These are phyloP conservation scores for Pontederia crassipes DNA, from an alignment of 176 grass and related monocot species.

Conservation along the genomic window DNA sequence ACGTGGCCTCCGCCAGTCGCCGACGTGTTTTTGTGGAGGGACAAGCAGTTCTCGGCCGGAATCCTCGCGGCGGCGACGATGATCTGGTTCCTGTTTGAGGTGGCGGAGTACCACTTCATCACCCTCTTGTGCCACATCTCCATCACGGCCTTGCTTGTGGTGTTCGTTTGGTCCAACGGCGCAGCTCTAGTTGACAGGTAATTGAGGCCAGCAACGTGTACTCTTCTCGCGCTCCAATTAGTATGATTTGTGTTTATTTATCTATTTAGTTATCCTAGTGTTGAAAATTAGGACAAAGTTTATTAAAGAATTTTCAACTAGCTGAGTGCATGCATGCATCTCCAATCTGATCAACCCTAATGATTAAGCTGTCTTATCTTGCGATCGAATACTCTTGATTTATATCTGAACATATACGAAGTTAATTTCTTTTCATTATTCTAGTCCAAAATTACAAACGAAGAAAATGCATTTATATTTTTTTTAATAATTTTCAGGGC, in stretches of 20 bases:
- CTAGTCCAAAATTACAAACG: too few species aligned
- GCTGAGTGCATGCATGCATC: too few species aligned
- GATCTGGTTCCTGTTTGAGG: slow-evolving; percentile 73
- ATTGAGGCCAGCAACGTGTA: too few species aligned
- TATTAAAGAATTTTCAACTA: too few species aligned
- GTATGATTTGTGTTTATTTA: background rate
- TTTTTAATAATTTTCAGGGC: slow-evolving; percentile 15
- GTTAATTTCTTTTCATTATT: too few species aligned
- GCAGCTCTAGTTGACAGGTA: slow-evolving; percentile 57
- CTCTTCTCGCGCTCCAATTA: too few species aligned
- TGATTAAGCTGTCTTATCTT: too few species aligned
- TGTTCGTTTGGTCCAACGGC: slow-evolving; percentile 52
- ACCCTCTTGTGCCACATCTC: slow-evolving; percentile 65
- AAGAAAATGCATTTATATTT: too few species aligned
- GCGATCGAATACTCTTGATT: too few species aligned
- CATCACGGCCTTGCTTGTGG: slow-evolving; percentile 50
- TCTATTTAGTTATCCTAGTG: background rate
- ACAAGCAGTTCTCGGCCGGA: slow-evolving; percentile 51
- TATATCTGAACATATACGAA: too few species aligned
- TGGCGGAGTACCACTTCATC: slow-evolving; percentile 64
- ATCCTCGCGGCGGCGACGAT: slow-evolving; percentile 51
- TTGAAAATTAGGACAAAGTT: too few species aligned
- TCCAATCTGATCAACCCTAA: too few species aligned
- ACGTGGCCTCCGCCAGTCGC: slow-evolving; percentile 30
- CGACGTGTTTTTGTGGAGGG: slow-evolving; percentile 72